A percentile compares a stretch with the other conserved stretches of the same genome.
These are phyloP conservation scores for Zygosaccharomyces siamensis DNA, from an alignment of 805 yeast genomes.

Conservation along the genomic window DNA sequence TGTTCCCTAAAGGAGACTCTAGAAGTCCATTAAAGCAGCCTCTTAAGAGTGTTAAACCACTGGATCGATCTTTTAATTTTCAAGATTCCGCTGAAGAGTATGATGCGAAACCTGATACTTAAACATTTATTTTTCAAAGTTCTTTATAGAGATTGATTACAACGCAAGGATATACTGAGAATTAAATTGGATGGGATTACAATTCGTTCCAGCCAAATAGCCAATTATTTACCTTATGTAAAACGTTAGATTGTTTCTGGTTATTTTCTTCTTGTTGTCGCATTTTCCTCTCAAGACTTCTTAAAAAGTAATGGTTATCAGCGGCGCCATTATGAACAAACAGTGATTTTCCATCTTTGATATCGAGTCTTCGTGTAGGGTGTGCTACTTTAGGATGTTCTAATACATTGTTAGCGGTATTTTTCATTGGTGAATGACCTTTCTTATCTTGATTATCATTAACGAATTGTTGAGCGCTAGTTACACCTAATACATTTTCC, in stretches of 20 bases:
- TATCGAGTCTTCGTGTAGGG: constrained; percentile 31
- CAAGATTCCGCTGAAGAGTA: constrained; percentile 1
- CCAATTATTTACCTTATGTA: constrained; percentile 41
- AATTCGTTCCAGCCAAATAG: constrained; percentile 53
- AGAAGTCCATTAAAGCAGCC: constrained; percentile 12
- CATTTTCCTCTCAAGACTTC: constrained; percentile 28
- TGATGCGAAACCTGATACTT: background rate
- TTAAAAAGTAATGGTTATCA: constrained; percentile 25
- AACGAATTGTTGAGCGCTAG: background rate
- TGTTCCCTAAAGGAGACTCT: constrained; percentile 6
- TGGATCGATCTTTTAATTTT: background rate
- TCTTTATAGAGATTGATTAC: background rate
- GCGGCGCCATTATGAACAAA: constrained; percentile 30
- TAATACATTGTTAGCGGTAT: constrained; percentile 1
- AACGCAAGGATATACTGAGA: background rate
- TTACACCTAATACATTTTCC: background rate
- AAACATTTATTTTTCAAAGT: background rate
- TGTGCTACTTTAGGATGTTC: constrained; percentile 11
- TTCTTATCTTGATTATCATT: background rate
- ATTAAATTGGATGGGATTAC: constrained; percentile 10
- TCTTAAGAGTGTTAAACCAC: background rate
- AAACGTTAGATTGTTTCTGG: constrained; percentile 18
- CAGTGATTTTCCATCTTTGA: constrained; percentile 42
- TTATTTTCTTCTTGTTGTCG: constrained; percentile 25
- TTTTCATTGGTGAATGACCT: constrained; percentile 1